Conservation (phyloP, 164 flowering plant genomes). For the Brasenia schreberi region DNA sequence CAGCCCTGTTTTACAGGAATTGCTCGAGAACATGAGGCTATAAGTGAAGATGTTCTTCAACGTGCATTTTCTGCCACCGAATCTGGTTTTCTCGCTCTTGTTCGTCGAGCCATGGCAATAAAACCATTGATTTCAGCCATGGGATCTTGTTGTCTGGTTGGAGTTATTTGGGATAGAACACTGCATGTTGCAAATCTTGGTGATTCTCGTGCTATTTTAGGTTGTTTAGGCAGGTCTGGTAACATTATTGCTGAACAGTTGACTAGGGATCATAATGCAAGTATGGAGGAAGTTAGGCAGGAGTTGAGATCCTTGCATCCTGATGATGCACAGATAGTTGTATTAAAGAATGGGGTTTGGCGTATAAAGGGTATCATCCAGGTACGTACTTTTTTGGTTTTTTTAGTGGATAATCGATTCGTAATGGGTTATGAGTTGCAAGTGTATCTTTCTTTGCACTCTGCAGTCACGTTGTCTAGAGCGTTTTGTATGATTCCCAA, state of each 20-base stretch:
- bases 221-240: slow-evolving; percentile 30
- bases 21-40: slow-evolving; percentile 37
- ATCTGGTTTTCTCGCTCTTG: slow-evolving; percentile 52
- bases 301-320: slow-evolving; percentile 56
- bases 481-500: no score
- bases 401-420: not conserved
- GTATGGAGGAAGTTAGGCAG: slow-evolving; percentile 54
- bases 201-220: slow-evolving; percentile 73
- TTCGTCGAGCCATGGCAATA: slow-evolving; percentile 22
- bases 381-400: slow-evolving; percentile 20
- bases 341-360: slow-evolving; percentile 55
- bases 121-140: slow-evolving; percentile 47
- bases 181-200: slow-evolving; percentile 63
- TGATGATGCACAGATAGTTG: slow-evolving; percentile 57
- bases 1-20: slow-evolving; percentile 19
- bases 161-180: slow-evolving; percentile 51
- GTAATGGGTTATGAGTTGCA: no score
- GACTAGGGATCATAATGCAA: slow-evolving; percentile 66
- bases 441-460: no score
- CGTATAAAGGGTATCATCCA: slow-evolving; percentile 80
- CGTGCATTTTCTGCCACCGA: slow-evolving; percentile 64
- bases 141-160: slow-evolving; percentile 83
- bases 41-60: slow-evolving; percentile 46
- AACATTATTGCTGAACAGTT: slow-evolving; percentile 50
- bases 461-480: no score